phyloP scores from a whole-genome alignment of 2,329 filamentous ascomycete species.

The Botrytis tulipae region DNA sequence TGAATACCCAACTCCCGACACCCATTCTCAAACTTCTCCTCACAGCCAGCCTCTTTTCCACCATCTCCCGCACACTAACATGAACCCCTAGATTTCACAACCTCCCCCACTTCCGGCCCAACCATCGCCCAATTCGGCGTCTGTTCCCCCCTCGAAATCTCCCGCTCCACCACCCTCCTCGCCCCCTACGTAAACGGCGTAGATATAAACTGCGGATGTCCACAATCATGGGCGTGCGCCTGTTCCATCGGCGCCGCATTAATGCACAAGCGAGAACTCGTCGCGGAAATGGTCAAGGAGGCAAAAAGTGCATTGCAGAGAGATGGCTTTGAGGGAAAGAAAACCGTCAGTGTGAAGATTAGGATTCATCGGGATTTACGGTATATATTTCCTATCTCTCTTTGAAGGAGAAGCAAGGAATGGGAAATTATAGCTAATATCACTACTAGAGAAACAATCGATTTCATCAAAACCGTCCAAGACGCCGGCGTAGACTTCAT shows the following conservation, averaged over 20 bases:
- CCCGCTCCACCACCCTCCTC: constrained; percentile 60
- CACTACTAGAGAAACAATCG: constrained; percentile 44
- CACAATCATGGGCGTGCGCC: constrained; percentile 70
- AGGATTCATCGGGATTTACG: constrained; percentile 64
- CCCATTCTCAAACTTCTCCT: no score
- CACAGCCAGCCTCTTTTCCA: neutral
- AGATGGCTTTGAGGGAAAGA: constrained; percentile 52
- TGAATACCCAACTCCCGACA: neutral
- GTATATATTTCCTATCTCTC: neutral
- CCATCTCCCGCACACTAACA: neutral
- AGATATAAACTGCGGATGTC: constrained; percentile 71
- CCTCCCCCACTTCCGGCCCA: constrained; percentile 54
- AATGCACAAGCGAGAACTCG: constrained; percentile 62
- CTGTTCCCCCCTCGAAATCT: constrained; percentile 59
- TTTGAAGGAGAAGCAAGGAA: neutral
- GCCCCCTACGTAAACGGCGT: constrained; percentile 62
- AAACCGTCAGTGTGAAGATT: constrained; percentile 67
- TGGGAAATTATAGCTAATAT: neutral
- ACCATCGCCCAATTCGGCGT: constrained; percentile 68
- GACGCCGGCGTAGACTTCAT: constrained; percentile 62
- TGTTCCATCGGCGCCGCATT: constrained; percentile 67
- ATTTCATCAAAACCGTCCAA: constrained; percentile 63
- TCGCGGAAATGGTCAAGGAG: constrained; percentile 62
- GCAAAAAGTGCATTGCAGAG: constrained; percentile 51
- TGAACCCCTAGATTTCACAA: constrained; percentile 53